These are phyloP conservation scores for Boletellus deceptivus DNA, from an alignment of 1,284 basidiomycete species.

Conservation along the genomic window DNA sequence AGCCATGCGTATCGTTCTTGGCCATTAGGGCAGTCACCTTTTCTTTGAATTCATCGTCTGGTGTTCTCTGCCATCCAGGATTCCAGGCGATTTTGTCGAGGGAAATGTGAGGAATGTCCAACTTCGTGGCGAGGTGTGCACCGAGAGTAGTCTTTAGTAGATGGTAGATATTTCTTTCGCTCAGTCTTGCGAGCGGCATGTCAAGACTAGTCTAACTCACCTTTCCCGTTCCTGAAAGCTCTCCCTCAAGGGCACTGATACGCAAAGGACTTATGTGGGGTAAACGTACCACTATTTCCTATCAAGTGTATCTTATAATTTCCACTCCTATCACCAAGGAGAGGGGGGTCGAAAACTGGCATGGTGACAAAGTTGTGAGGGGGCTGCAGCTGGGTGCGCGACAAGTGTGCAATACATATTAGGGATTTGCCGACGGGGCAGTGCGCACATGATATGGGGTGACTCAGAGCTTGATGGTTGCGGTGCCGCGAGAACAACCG, in stretches of 20 bases:
- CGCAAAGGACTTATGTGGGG: neutral
- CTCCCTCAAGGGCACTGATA: conserved; percentile 1
- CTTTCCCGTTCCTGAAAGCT: conserved; percentile 44
- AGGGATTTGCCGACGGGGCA: too few species aligned
- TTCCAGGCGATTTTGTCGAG: conserved; percentile 49
- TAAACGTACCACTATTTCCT: conserved; percentile 52
- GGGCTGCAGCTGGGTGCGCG: too few species aligned
- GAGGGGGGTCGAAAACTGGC: conserved; percentile 30
- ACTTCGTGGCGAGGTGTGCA: conserved; percentile 41
- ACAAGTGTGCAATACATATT: too few species aligned
- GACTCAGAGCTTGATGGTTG: too few species aligned
- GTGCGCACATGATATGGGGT: too few species aligned
- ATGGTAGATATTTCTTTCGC: neutral
- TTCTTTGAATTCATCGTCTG: conserved; percentile 38
- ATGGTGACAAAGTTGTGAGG: conserved; percentile 8
- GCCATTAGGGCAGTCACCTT: conserved; percentile 33
- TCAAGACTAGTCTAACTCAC: conserved; percentile 23
- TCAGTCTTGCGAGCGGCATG: neutral
- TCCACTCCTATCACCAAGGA: conserved; percentile 49
- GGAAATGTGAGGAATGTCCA: conserved; percentile 45
- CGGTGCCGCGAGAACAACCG: too few species aligned
- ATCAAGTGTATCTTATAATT: conserved; percentile 48
- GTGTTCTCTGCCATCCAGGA: conserved; percentile 44
- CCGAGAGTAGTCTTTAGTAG: conserved; percentile 41
- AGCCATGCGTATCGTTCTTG: conserved; percentile 33